A percentile compares a stretch with the other conserved stretches of the same genome.
These are phyloP conservation scores for Ogataea polymorpha DNA, from an alignment of 805 yeast genomes.

Conservation along the genomic window DNA sequence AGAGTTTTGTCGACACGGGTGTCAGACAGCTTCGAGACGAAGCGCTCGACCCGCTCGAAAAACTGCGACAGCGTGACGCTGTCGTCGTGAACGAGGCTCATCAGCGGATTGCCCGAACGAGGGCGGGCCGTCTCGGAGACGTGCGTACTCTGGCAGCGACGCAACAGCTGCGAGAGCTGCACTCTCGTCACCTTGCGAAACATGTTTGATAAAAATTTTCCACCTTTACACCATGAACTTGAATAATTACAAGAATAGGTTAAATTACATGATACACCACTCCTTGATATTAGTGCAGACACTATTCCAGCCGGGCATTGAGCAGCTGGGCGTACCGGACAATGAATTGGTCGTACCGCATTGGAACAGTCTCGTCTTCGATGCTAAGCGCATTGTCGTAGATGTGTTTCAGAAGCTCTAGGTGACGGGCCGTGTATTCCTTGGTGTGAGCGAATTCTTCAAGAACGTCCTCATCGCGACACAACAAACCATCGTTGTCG, in stretches of 20 bases:
- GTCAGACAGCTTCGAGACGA: not conserved
- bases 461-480: conserved; percentile 31
- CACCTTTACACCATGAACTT: conserved; percentile 4
- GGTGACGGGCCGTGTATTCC: conserved; percentile 26
- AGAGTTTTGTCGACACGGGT: not conserved
- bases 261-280: too few species aligned
- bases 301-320: conserved; percentile 20
- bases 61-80: not conserved
- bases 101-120: not conserved
- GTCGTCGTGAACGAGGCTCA: conserved; percentile 1
- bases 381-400: conserved; percentile 12
- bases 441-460: conserved; percentile 32
- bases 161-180: not conserved
- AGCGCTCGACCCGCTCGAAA: not conserved
- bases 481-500: conserved; percentile 28
- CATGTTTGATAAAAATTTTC: not conserved
- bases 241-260: not conserved
- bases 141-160: conserved; percentile 4
- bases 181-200: not conserved
- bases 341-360: conserved; percentile 29
- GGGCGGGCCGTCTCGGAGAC: not conserved
- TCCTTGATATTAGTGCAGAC: not conserved
- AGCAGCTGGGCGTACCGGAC: conserved; percentile 20
- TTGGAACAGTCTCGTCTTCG: conserved; percentile 25
- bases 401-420: conserved; percentile 14